A percentile compares a stretch with the other conserved stretches of the same genome.
phyloP scores from a whole-genome alignment of 352 stramenopile species.

The Stephanocyclus meneghinianus region DNA sequence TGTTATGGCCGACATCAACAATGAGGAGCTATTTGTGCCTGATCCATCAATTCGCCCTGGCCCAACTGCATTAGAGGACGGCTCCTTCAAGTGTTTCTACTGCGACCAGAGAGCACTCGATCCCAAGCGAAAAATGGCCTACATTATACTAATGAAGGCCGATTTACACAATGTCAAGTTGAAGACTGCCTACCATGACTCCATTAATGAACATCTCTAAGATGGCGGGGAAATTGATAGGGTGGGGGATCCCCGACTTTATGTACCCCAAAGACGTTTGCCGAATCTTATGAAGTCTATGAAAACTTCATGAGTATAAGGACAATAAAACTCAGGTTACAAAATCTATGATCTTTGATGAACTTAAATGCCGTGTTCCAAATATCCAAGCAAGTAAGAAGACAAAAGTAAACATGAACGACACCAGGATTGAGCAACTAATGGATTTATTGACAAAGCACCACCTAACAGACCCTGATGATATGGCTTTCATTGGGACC shows the following conservation, averaged over 20 bases:
- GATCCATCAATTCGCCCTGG: not conserved
- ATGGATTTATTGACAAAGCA: too few relatives aligned
- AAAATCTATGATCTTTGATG: not conserved
- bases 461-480: too few relatives aligned
- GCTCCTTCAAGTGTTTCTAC: not conserved
- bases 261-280: not conserved
- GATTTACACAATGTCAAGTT: not conserved
- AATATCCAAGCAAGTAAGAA: not conserved
- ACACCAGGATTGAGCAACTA: not conserved
- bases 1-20: not conserved
- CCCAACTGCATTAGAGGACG: not conserved
- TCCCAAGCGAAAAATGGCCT: not conserved
- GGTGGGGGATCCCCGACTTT: not conserved
- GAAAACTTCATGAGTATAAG: not conserved
- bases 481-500: too few relatives aligned
- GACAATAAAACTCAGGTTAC: not conserved
- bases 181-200: too few relatives aligned
- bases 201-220: too few relatives aligned
- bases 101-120: not conserved
- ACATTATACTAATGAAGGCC: conserved; percentile 1
- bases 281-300: not conserved
- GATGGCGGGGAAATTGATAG: not conserved
- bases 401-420: not conserved
- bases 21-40: not conserved
- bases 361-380: not conserved